Conservation (phyloP, 2,329 filamentous ascomycete species). For the Stemphylium beticola region DNA sequence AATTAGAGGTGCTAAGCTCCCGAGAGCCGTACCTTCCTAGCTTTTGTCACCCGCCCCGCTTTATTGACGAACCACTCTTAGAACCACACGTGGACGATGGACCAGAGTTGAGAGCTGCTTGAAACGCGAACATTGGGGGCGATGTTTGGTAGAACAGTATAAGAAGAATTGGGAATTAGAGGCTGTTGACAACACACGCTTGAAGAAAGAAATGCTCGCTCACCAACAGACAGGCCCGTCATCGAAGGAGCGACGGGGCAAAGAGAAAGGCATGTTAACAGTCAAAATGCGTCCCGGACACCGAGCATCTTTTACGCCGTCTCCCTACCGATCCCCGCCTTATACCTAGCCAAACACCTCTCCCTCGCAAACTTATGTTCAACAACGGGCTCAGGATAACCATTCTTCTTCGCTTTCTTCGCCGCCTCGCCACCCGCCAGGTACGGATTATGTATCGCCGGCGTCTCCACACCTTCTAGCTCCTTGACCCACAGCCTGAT, state of each 20-base stretch:
- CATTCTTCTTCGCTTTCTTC: constrained; percentile 65
- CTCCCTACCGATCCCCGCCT: constrained; percentile 63
- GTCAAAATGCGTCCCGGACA: no score
- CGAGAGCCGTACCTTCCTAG: background rate
- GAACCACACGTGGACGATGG: background rate
- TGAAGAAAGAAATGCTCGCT: no score
- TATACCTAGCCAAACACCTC: constrained; percentile 72
- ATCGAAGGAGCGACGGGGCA: no score
- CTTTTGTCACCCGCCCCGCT: background rate
- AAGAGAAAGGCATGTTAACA: no score
- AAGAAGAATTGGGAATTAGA: no score
- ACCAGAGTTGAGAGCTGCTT: background rate
- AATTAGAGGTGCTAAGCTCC: background rate
- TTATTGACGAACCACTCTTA: background rate
- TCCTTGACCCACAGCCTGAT: constrained; percentile 85
- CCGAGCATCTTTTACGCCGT: constrained; percentile 47
- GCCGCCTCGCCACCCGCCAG: constrained; percentile 62
- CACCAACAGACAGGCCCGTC: no score
- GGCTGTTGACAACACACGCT: no score
- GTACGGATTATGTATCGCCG: constrained; percentile 83
- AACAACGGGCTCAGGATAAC: constrained; percentile 78
- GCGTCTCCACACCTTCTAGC: constrained; percentile 66
- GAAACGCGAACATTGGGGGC: no score
- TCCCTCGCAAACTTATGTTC: constrained; percentile 74
- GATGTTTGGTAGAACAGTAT: no score